Base-by-base conservation (phyloP, 2,329 filamentous ascomycete species). In the Scopulariopsis brevicaulis region DNA sequence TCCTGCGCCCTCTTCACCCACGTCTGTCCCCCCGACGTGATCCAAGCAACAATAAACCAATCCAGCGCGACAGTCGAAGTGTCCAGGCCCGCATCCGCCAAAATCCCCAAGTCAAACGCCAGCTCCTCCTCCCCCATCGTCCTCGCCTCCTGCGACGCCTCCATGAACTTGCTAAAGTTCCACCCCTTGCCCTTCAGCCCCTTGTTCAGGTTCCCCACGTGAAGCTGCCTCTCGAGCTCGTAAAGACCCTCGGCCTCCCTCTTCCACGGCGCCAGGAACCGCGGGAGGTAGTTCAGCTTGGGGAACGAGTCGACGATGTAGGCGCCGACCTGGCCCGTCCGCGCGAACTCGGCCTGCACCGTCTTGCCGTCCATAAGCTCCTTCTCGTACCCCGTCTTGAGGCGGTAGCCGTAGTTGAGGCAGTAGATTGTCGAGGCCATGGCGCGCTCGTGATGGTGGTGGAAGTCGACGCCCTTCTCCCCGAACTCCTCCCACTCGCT, bases 291-390 rank as follows among this genome's bases (percentile, higher is more conserved):
- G 56, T 77, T 74, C 1, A 78, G 68, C 4, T 65, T 46, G 0
- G 75, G 75, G 34, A 78, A 65, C 0, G 68, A 65, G 59, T 78
- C 75, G 1, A 75, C 73, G 1, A 76, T 62, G 63, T 69, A 69
- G 0, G 64, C 63, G 3, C 73, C 71, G 1, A 71, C 63, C 48
- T 69, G 65, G 1, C 46, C 46, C 12, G 61, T 61, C 20, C 63
- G 51, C 8, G 62, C 57, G 52, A 68, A 67, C 55, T 66, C 64
- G 12, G 59, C 62, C 32, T 68, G 64, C 1, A 69, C 61, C 18
- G 58, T 48, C 18, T 65, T 63, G 2, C 59, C 65, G 18, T 65
- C 62, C 20, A 61, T 34, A 7, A 71, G 61, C 5, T 64, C 61
- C 8, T 61, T 58, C 37, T 69, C 69, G 7, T 63, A 35, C 3